Conservation (phyloP, 1,139 yeast genomes). For the Suhomyces bolitotheri region DNA sequence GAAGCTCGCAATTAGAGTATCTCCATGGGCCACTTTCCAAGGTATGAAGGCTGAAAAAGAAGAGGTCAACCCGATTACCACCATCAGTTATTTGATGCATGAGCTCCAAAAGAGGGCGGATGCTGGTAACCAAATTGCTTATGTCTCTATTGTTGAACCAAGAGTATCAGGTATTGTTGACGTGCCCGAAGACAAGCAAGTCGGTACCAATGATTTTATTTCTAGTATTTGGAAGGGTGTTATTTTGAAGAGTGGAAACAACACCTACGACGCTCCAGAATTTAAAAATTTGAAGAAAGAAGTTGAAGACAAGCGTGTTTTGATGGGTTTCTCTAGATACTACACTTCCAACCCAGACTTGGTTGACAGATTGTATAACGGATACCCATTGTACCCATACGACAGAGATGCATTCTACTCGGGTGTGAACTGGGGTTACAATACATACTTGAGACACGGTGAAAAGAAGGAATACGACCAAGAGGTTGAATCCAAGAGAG, state of each 20-base stretch:
- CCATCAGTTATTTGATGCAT: slow-evolving; percentile 30
- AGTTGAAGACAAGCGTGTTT: slow-evolving; percentile 27
- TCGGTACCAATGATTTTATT: slow-evolving; percentile 14
- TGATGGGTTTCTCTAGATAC: slow-evolving; percentile 32
- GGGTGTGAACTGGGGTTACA: slow-evolving; percentile 29
- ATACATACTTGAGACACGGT: slow-evolving; percentile 22
- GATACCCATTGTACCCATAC: slow-evolving; percentile 12
- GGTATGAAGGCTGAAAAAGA: slow-evolving; percentile 35
- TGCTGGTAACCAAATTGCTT: slow-evolving; percentile 34
- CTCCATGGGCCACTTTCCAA: slow-evolving; percentile 55
- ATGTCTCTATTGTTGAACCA: slow-evolving; percentile 18
- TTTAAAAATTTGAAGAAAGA: slow-evolving; percentile 17
- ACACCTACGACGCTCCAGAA: slow-evolving; percentile 12
- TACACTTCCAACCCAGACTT: slow-evolving; percentile 19
- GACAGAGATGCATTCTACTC: slow-evolving; percentile 25
- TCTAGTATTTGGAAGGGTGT: slow-evolving; percentile 19
- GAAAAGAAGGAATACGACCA: slow-evolving; percentile 6
- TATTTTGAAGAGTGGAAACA: slow-evolving; percentile 14
- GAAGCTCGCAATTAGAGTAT: slow-evolving; percentile 56
- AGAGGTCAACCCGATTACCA: slow-evolving; percentile 25
- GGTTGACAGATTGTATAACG: slow-evolving; percentile 14
- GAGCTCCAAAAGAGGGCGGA: slow-evolving; percentile 42
- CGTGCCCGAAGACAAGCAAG: slow-evolving; percentile 6
- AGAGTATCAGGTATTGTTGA: slow-evolving; percentile 17
- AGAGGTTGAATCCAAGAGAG: slow-evolving; percentile 5